Evolutionary conservation across 2,329 filamentous ascomycete species (phyloP).

Genomic region (Penicillium sp.): DNA sequence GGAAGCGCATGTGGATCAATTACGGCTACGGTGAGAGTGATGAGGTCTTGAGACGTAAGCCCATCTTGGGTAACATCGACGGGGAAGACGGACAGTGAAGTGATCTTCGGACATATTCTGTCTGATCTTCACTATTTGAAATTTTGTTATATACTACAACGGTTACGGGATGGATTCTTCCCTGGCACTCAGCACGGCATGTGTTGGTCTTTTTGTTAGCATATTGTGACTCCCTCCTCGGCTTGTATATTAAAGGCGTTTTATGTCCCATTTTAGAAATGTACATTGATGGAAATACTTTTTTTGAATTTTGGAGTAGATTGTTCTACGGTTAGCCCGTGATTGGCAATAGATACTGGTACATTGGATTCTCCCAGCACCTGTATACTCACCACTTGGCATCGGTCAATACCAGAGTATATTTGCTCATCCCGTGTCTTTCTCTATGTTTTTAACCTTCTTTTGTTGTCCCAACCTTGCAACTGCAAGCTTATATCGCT

Average conservation of each 20-base stretch:
- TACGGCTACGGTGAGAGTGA: conserved; percentile 38
- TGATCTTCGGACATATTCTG: neutral
- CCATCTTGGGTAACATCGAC: conserved; percentile 36
- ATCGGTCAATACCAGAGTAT: conserved; percentile 1
- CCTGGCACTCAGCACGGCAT: conserved; percentile 8
- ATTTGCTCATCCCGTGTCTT: conserved; percentile 3
- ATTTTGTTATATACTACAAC: conserved; percentile 17
- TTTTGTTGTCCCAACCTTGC: neutral
- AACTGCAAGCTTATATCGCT: neutral
- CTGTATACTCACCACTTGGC: conserved; percentile 3
- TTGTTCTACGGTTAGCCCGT: conserved; percentile 2
- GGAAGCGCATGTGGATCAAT: conserved; percentile 34
- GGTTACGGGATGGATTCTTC: conserved; percentile 15
- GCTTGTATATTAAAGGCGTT: conserved; percentile 22
- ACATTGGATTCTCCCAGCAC: conserved; percentile 3
- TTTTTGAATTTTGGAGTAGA: neutral
- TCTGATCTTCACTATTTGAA: neutral
- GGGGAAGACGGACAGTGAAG: conserved; percentile 21
- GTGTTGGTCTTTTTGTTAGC: conserved; percentile 16
- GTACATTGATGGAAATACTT: conserved; percentile 4
- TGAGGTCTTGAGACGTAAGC: conserved; percentile 30
- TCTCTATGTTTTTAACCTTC: conserved; percentile 1
- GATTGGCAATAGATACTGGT: conserved; percentile 4
- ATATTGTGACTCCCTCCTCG: conserved; percentile 18
- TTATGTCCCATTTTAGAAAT: conserved; percentile 7